A percentile compares a stretch with the other conserved stretches of the same genome.
phyloP scores from a whole-genome alignment of 352 stramenopile species.

The Pythium grandisporangium region DNA sequence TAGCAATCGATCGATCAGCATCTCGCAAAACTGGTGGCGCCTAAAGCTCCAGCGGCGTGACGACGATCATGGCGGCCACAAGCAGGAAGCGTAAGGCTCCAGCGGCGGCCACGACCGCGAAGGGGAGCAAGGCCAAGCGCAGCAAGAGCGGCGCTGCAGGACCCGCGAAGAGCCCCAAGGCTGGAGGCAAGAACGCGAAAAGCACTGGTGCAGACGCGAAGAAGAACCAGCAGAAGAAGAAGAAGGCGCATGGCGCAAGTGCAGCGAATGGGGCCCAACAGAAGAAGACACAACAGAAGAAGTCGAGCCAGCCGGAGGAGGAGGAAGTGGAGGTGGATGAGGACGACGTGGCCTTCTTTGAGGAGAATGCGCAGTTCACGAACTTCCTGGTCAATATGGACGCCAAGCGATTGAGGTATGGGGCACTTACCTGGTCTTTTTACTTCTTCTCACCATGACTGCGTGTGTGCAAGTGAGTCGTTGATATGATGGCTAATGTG shows the following conservation, averaged over 20 bases:
- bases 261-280: constrained; percentile 9
- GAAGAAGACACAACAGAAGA: constrained; percentile 32
- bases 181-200: not conserved
- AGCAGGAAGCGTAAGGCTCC: constrained; percentile 16
- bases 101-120: constrained; percentile 2
- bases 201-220: not conserved
- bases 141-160: not conserved
- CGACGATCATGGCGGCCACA: constrained; percentile 1
- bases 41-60: too few relatives aligned
- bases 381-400: constrained; percentile 81
- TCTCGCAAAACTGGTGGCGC: too few relatives aligned
- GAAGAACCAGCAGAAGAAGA: not conserved
- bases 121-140: constrained; percentile 1
- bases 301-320: constrained; percentile 20
- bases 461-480: too few relatives aligned
- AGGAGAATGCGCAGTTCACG: constrained; percentile 51
- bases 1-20: too few relatives aligned
- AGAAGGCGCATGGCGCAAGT: not conserved
- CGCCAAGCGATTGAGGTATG: constrained; percentile 35
- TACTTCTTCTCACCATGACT: not conserved
- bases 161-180: not conserved
- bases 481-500: too few relatives aligned
- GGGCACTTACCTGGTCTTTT: not conserved
- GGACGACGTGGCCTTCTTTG: constrained; percentile 74
- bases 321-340: constrained; percentile 72